A percentile compares a stretch with the other conserved stretches of the same genome.
These are phyloP conservation scores for Paracamarosporium sp. DNA, from an alignment of 2,329 filamentous ascomycete species.

Conservation along the genomic window DNA sequence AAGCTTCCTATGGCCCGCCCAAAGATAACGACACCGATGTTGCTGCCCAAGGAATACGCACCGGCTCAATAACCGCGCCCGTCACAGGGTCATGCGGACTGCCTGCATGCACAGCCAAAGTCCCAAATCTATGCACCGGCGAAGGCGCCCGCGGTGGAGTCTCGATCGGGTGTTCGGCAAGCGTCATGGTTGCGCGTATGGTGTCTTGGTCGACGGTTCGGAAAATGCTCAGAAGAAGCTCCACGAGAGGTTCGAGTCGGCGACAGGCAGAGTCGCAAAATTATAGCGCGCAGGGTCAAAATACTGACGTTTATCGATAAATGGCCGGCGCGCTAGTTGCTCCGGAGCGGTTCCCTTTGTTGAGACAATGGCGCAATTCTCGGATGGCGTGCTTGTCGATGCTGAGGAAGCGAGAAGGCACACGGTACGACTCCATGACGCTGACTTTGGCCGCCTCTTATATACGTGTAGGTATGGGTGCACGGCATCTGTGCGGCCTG, in stretches of 20 bases:
- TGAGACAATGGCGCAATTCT: constrained; percentile 31
- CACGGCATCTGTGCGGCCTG: constrained; percentile 15
- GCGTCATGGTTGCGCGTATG: constrained; percentile 38
- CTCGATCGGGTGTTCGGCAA: constrained; percentile 64
- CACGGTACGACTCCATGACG: neutral
- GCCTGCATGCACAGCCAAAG: constrained; percentile 92
- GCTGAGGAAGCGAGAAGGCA: neutral
- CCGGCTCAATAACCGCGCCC: constrained; percentile 91
- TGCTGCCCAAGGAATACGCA: constrained; percentile 40
- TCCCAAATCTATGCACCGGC: constrained; percentile 84
- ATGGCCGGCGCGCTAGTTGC: constrained; percentile 4
- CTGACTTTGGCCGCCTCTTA: constrained; percentile 1
- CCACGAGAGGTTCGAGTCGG: neutral
- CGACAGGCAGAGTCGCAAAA: neutral
- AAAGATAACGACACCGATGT: neutral
- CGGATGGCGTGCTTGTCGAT: constrained; percentile 8
- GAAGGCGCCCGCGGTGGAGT: constrained; percentile 77
- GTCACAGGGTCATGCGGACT: constrained; percentile 88
- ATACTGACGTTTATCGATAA: constrained; percentile 13
- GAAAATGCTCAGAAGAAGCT: neutral
- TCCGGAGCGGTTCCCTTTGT: constrained; percentile 26
- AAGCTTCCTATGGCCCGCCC: neutral
- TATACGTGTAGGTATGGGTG: neutral
- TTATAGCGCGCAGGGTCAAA: neutral
- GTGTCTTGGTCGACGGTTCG: neutral